Evolutionary conservation across 352 stramenopile species (phyloP).

Genomic region (Pelagophyceae sp.): DNA sequence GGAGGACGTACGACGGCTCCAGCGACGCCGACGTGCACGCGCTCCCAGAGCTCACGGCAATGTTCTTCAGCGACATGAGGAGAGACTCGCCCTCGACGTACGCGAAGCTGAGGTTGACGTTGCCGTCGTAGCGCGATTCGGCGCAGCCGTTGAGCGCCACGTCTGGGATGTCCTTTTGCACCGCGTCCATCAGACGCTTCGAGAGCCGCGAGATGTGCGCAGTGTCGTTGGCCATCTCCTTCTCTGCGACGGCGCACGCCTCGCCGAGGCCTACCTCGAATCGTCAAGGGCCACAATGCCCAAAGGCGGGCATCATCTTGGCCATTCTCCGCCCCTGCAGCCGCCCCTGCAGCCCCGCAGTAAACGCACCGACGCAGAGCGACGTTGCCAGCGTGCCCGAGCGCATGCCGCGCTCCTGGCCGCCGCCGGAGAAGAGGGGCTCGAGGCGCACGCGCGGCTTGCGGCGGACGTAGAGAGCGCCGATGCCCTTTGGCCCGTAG

Average conservation of each 20-base stretch:
- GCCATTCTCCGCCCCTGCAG: constrained; percentile 14
- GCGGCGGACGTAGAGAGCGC: constrained; percentile 91
- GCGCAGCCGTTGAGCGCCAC: constrained; percentile 92
- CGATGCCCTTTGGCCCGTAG: constrained; percentile 98
- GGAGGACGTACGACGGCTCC: constrained; percentile 96
- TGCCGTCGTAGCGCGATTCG: constrained; percentile 82
- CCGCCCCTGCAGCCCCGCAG: constrained; percentile 62
- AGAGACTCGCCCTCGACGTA: constrained; percentile 98
- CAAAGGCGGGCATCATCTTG: constrained; percentile 39
- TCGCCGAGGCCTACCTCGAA: constrained; percentile 77
- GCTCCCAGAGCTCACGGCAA: constrained; percentile 90
- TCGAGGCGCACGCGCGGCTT: constrained; percentile 89
- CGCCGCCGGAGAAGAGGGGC: constrained; percentile 91
- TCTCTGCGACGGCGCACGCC: constrained; percentile 76
- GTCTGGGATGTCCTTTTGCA: constrained; percentile 73
- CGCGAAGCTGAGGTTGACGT: constrained; percentile 97
- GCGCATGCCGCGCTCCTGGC: constrained; percentile 91
- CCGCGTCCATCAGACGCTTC: constrained; percentile 78
- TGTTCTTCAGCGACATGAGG: constrained; percentile 97
- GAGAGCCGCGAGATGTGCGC: constrained; percentile 85
- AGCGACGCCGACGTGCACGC: constrained; percentile 92
- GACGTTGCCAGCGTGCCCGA: constrained; percentile 73
- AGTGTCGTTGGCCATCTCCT: constrained; percentile 91
- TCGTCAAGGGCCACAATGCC: constrained; percentile 61
- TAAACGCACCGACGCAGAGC: constrained; percentile 63